These are phyloP conservation scores for Spiraea crenata DNA, from an alignment of 331 rosid genomes.

Conservation along the genomic window DNA sequence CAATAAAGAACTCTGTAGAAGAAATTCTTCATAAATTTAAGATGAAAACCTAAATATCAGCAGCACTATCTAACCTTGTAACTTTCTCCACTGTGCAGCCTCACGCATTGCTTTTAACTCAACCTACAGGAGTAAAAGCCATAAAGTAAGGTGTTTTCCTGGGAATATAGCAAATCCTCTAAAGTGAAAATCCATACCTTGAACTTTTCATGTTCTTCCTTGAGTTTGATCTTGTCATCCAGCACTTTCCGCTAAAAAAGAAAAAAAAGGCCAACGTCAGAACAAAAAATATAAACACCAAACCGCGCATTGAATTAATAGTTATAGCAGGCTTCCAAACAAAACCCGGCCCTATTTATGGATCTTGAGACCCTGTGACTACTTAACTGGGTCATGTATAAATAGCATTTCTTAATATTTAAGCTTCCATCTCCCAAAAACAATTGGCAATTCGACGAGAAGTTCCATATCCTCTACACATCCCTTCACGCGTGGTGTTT, in stretches of 20 bases:
- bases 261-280: constrained; percentile 28
- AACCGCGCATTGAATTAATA: background rate
- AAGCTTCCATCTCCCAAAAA: too few relatives aligned
- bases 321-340: background rate
- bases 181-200: constrained; percentile 44
- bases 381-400: too few relatives aligned
- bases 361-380: too few relatives aligned
- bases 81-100: constrained; percentile 89
- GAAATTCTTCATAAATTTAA: too few relatives aligned
- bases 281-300: constrained; percentile 11
- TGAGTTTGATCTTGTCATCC: constrained; percentile 77
- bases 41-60: constrained; percentile 19
- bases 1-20: too few relatives aligned
- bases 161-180: background rate
- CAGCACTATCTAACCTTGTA: constrained; percentile 57
- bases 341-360: background rate
- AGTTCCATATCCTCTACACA: too few relatives aligned
- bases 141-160: background rate
- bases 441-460: too few relatives aligned
- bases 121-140: constrained; percentile 43
- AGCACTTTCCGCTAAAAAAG: constrained; percentile 66
- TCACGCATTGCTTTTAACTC: constrained; percentile 82
- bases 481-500: too few relatives aligned
- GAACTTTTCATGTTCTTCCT: constrained; percentile 77
- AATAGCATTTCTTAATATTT: too few relatives aligned